Evolutionary conservation across 2,329 filamentous ascomycete genomes (phyloP).

Genomic region (Cordyceps militaris): DNA sequence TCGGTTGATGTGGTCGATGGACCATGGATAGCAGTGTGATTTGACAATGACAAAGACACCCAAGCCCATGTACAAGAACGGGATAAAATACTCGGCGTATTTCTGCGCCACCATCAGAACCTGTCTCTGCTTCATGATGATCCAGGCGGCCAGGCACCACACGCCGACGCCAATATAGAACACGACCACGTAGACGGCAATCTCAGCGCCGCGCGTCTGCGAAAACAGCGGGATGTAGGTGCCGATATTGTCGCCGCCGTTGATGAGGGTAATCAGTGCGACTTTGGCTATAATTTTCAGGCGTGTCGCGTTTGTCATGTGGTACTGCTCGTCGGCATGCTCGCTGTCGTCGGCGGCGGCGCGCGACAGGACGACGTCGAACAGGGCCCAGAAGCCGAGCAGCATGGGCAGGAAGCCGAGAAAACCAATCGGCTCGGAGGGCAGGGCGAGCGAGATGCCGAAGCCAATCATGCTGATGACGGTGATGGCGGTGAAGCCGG

Average conservation of each 20-base stretch:
- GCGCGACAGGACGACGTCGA: slow-evolving; percentile 17
- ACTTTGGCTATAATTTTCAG: slow-evolving; percentile 23
- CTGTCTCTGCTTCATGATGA: slow-evolving; percentile 27
- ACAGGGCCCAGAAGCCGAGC: slow-evolving; percentile 25
- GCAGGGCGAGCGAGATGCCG: slow-evolving; percentile 24
- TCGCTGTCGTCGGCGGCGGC: slow-evolving; percentile 15
- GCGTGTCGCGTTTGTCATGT: slow-evolving; percentile 8
- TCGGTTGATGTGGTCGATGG: slow-evolving; percentile 24
- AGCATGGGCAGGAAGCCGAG: slow-evolving; percentile 27
- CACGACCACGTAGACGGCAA: slow-evolving; percentile 26
- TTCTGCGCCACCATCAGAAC: slow-evolving; percentile 20
- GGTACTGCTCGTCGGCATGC: slow-evolving; percentile 4
- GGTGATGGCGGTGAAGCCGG: slow-evolving; percentile 28
- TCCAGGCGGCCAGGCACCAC: slow-evolving; percentile 24
- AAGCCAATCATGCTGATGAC: slow-evolving; percentile 29
- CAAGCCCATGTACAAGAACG: slow-evolving; percentile 27
- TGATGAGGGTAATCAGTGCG: slow-evolving; percentile 26
- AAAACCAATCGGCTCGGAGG: slow-evolving; percentile 29
- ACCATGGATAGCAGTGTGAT: slow-evolving; percentile 28
- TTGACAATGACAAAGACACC: slow-evolving; percentile 27
- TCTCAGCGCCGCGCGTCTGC: slow-evolving; percentile 24
- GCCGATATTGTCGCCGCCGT: slow-evolving; percentile 30
- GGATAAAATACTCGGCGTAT: slow-evolving; percentile 22
- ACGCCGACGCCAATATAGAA: slow-evolving; percentile 27
- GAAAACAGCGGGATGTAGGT: slow-evolving; percentile 29